Percentiles rank a stretch among this genome's conserved stretches.
Conservation (phyloP, 768 basidiomycete genomes). For the Collybia sordida region DNA sequence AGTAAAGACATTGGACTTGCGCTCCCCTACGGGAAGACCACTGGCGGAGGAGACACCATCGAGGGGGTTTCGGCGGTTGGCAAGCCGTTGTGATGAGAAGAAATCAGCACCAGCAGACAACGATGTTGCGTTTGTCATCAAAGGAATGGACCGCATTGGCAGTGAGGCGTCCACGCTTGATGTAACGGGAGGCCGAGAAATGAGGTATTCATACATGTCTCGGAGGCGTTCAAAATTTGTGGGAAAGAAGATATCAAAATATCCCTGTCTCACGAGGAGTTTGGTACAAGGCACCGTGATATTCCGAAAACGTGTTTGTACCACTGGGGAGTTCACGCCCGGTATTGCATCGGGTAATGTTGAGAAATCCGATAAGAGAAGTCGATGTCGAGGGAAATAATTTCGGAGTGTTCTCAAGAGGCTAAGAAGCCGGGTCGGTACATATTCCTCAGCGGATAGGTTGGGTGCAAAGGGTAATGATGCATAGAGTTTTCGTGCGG, state of each 20-base stretch:
- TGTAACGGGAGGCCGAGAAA: constrained; percentile 52
- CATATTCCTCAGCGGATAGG: constrained; percentile 81
- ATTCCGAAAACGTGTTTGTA: constrained; percentile 88
- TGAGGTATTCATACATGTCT: constrained; percentile 87
- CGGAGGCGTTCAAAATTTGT: constrained; percentile 82
- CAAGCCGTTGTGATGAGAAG: constrained; percentile 67
- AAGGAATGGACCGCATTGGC: constrained; percentile 48
- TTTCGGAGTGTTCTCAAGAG: constrained; percentile 81
- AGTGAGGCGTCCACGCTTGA: constrained; percentile 25
- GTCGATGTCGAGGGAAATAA: constrained; percentile 89
- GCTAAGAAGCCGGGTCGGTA: constrained; percentile 87
- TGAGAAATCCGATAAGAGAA: constrained; percentile 92
- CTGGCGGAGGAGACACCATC: constrained; percentile 76
- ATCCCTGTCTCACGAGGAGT: constrained; percentile 90
- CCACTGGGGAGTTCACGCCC: constrained; percentile 82
- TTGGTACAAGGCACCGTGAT: constrained; percentile 88
- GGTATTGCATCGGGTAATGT: constrained; percentile 82
- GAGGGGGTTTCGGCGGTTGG: constrained; percentile 56
- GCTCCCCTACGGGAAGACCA: constrained; percentile 78
- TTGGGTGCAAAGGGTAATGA: constrained; percentile 89
- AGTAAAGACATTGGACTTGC: constrained; percentile 79
- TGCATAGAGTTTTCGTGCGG: constrained; percentile 63
- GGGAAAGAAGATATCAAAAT: constrained; percentile 99
- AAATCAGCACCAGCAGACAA: constrained; percentile 59
- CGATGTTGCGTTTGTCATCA: constrained; percentile 47